phyloP scores from a whole-genome alignment of 495 filamentous ascomycete genomes.

The Apodospora peruviana region DNA sequence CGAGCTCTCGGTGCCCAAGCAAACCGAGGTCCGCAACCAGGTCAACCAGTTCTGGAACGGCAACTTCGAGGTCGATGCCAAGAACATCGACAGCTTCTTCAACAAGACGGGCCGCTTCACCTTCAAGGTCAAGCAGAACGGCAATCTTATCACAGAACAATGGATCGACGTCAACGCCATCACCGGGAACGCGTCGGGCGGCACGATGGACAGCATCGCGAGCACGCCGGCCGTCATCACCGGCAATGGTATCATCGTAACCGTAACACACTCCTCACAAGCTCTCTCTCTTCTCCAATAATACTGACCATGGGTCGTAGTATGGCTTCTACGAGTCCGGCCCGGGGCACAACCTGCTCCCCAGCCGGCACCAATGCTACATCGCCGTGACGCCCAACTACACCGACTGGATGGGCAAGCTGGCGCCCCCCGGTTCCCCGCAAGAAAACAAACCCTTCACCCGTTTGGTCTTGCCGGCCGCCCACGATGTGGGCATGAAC shows the following conservation, averaged over 20 bases:
- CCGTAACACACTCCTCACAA: too few species aligned
- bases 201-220: conserved; percentile 43
- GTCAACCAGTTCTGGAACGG: conserved; percentile 31
- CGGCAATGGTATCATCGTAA: conserved; percentile 26
- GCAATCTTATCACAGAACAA: conserved; percentile 30
- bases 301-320: too few species aligned
- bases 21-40: conserved; percentile 25
- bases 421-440: conserved; percentile 37
- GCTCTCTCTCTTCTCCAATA: too few species aligned
- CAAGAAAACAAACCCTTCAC: conserved; percentile 38
- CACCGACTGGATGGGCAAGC: conserved; percentile 39
- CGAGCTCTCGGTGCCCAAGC: conserved; percentile 40
- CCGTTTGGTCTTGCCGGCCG: conserved; percentile 40
- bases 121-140: conserved; percentile 38
- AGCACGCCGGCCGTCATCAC: conserved; percentile 35
- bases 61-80: conserved; percentile 42
- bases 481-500: conserved; percentile 53
- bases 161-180: conserved; percentile 43
- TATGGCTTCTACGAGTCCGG: conserved; percentile 53
- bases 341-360: conserved; percentile 34
- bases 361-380: conserved; percentile 47
- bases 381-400: conserved; percentile 43
- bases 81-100: conserved; percentile 36
- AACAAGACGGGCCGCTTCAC: conserved; percentile 42
- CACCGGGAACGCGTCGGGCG: conserved; percentile 40